Conservation (phyloP, 768 basidiomycete species). For the Trametes gibbosa region DNA sequence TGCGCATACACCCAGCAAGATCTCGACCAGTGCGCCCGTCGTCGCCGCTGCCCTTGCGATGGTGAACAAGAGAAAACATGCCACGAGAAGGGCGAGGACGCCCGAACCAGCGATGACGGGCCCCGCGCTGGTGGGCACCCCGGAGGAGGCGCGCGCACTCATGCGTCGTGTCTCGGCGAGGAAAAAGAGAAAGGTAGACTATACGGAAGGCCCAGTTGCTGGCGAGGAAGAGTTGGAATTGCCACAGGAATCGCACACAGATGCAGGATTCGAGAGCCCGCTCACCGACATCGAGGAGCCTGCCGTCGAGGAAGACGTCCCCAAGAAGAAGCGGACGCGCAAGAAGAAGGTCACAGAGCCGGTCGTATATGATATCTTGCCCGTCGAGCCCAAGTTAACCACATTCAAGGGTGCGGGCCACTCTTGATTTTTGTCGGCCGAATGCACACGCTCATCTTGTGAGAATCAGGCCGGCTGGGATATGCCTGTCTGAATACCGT, state of each 20-base stretch:
- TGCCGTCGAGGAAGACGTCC: not conserved
- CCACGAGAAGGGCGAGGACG: not conserved
- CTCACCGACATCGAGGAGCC: constrained; percentile 23
- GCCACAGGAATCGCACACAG: not conserved
- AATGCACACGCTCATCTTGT: not conserved
- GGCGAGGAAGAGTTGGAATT: not conserved
- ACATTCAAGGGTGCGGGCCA: constrained; percentile 65
- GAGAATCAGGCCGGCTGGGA: constrained; percentile 34
- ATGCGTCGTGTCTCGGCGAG: constrained; percentile 6
- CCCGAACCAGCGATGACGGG: not conserved
- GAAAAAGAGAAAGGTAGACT: constrained; percentile 13
- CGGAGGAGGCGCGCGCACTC: constrained; percentile 8
- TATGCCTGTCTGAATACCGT: constrained; percentile 89
- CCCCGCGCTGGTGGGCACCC: constrained; percentile 7
- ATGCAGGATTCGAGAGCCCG: constrained; percentile 18
- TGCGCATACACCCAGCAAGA: not conserved
- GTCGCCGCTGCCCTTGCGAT: not conserved
- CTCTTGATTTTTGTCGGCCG: not conserved
- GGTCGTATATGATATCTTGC: constrained; percentile 63
- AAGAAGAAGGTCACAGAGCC: constrained; percentile 41
- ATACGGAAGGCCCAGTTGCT: constrained; percentile 1
- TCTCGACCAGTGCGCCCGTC: not conserved
- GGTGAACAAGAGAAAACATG: constrained; percentile 15
- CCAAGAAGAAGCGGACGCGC: constrained; percentile 32
- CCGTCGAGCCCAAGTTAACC: constrained; percentile 63